Base-by-base conservation (phyloP, 2,329 filamentous ascomycete species). In the Arthrobotrys entomopaga region DNA sequence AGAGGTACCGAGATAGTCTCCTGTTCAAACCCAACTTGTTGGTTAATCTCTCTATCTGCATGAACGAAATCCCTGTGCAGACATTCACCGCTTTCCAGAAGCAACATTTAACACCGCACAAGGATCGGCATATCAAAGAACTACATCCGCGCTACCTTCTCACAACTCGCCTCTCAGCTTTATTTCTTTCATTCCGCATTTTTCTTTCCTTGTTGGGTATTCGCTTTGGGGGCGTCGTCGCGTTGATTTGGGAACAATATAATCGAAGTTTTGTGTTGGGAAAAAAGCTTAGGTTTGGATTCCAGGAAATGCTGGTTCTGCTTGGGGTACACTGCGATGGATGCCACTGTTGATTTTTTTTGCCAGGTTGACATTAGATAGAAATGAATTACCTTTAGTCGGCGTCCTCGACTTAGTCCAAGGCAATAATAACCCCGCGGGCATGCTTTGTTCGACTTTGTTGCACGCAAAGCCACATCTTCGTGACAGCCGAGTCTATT, bases 371-470 rank as follows among this genome's bases (percentile, higher is more conserved):
- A 24, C 40, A 40, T 52, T 50, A 50, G 40, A 57, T 65, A 57
- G 49, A 60, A 54, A 54, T 46, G 6, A 46, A 15, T 60, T 53
- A 54, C 19, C 54, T 43, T 34, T 50, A 19, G 67, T 73, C 67
- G 67, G 67, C 67, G 67, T 73, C 34, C 67, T 60, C 40, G 60
- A 54, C 67, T 38, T 48, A 16, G 60, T 54, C 53, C 43, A 16
- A 64, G 15, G 16, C 7, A 19, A 50, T 43, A 40, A 24, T 29
- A 26, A 49, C 50, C 56, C 60, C 46, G 19, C 2, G n/a, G n/a
- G n/a, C n/a, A n/a, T n/a, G n/a, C n/a, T n/a, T n/a, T n/a, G n/a
- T n/a, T n/a, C n/a, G n/a, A n/a, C n/a, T n/a, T n/a, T n/a, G n/a
- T 34, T 34, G 3, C 10, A 10, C 29, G 6, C 24, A 5, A 34